Percentiles rank a stretch among this genome's conserved stretches.
phyloP scores from a whole-genome alignment of 1,284 basidiomycete genomes.

The Ceratobasidium sp. region DNA sequence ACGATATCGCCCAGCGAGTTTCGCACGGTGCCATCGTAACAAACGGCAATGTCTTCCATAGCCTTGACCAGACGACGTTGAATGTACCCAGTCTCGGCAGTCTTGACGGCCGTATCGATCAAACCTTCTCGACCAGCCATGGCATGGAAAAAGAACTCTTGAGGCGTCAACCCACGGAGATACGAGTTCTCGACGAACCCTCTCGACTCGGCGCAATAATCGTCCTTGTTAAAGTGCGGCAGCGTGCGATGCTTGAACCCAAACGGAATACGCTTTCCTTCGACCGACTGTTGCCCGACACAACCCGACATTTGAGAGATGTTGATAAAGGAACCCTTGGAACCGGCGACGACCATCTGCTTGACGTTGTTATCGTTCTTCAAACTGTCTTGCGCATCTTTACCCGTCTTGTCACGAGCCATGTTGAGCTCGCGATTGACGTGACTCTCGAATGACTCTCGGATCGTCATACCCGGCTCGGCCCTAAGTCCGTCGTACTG shows the following conservation, averaged over 20 bases:
- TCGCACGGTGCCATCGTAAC: conserved; percentile 96
- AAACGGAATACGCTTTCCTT: conserved; percentile 97
- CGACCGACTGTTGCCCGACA: conserved; percentile 98
- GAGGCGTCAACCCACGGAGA: conserved; percentile 92
- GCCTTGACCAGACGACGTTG: conserved; percentile 98
- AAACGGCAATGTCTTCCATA: conserved; percentile 95
- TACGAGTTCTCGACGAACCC: conserved; percentile 99
- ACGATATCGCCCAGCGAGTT: conserved; percentile 95
- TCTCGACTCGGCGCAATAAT: conserved; percentile 97
- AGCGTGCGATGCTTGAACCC: conserved; percentile 96
- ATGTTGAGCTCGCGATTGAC: conserved; percentile 92
- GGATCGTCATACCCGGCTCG: conserved; percentile 96
- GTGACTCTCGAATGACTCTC: conserved; percentile 94
- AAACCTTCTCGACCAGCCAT: conserved; percentile 99
- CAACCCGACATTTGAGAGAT: conserved; percentile 99
- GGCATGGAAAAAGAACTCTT: conserved; percentile 99
- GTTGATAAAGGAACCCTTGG: conserved; percentile 99
- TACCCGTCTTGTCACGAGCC: conserved; percentile 95
- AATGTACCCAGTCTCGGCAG: conserved; percentile 99
- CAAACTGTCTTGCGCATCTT: conserved; percentile 91
- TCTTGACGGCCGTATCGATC: conserved; percentile 99
- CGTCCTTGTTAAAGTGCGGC: conserved; percentile 98
- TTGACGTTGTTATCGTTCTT: conserved; percentile 99
- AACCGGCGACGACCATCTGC: conserved; percentile 99
- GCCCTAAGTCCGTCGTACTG: conserved; percentile 84